A percentile compares a stretch with the other conserved stretches of the same genome.
These are phyloP conservation scores for Mortierella sp. DNA, from an alignment of 371 early-diverging fungal genomes.

Conservation along the genomic window DNA sequence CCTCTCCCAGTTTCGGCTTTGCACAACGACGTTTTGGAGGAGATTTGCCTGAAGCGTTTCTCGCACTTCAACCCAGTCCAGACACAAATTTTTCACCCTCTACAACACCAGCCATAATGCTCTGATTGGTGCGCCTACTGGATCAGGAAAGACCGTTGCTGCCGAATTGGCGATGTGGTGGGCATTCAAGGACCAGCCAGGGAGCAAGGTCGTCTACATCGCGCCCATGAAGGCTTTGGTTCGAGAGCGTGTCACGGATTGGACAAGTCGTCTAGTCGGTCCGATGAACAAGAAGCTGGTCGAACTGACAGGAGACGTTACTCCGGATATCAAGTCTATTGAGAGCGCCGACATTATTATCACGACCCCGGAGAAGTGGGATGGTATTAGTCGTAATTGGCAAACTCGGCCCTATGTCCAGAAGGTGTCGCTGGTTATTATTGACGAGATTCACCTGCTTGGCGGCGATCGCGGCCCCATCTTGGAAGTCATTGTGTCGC, in stretches of 20 bases:
- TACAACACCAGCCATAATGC: constrained; percentile 91
- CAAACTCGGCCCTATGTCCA: constrained; percentile 88
- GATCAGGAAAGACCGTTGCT: constrained; percentile 98
- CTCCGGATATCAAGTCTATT: constrained; percentile 91
- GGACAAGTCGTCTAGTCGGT: constrained; percentile 83
- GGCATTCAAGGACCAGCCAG: constrained; percentile 74
- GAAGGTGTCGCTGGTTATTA: constrained; percentile 90
- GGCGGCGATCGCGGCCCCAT: constrained; percentile 98
- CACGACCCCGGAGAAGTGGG: constrained; percentile 99
- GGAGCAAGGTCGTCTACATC: constrained; percentile 96
- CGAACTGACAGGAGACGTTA: constrained; percentile 98
- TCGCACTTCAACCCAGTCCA: constrained; percentile 98
- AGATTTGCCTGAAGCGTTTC: constrained; percentile 84
- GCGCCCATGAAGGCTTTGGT: constrained; percentile 99
- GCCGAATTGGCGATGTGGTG: constrained; percentile 96
- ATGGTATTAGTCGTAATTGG: constrained; percentile 96
- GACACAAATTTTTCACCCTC: constrained; percentile 96
- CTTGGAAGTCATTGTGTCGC: constrained; percentile 97
- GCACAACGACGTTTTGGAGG: constrained; percentile 83
- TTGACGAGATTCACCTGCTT: constrained; percentile 99
- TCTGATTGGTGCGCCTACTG: constrained; percentile 98
- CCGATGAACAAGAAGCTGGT: constrained; percentile 87
- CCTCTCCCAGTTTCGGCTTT: constrained; percentile 91
- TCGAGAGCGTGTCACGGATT: constrained; percentile 96
- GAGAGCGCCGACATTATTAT: constrained; percentile 95